A percentile compares a stretch with the other conserved stretches of the same genome.
These are phyloP conservation scores for Tephrocybe sp. DNA, from an alignment of 768 basidiomycete species.

Conservation along the genomic window DNA sequence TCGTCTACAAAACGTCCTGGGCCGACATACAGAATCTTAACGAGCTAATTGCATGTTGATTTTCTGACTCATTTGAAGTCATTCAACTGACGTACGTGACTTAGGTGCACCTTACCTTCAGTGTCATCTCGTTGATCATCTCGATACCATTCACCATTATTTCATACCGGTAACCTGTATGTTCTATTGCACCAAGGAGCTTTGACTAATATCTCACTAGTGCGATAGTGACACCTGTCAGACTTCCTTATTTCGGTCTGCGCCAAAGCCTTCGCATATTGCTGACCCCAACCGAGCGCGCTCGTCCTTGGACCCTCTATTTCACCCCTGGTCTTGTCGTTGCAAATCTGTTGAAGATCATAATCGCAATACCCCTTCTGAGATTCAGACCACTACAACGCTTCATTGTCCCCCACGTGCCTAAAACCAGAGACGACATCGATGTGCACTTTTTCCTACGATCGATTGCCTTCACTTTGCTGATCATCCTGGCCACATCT, in stretches of 20 bases:
- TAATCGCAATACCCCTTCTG: conserved; percentile 28
- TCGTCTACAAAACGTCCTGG: too few relatives aligned
- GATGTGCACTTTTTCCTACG: background rate
- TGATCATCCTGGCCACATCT: conserved; percentile 50
- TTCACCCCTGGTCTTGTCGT: conserved; percentile 71
- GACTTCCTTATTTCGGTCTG: conserved; percentile 58
- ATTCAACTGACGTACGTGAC: background rate
- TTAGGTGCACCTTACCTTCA: background rate
- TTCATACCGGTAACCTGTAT: conserved; percentile 7
- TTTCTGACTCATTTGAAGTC: background rate
- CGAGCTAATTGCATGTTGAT: background rate
- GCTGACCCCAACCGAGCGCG: conserved; percentile 74
- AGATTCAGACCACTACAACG: background rate
- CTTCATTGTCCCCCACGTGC: conserved; percentile 1
- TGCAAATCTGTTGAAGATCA: conserved; percentile 43
- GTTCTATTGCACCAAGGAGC: background rate
- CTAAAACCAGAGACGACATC: background rate
- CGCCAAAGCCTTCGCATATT: conserved; percentile 62
- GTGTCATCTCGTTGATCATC: background rate
- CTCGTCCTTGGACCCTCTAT: conserved; percentile 75
- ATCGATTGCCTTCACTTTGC: conserved; percentile 25
- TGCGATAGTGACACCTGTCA: conserved; percentile 77
- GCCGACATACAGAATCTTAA: too few relatives aligned
- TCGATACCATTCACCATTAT: conserved; percentile 8
- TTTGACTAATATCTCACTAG: conserved; percentile 31